phyloP scores from a whole-genome alignment of 768 basidiomycete species.

The Mycena galopus region DNA sequence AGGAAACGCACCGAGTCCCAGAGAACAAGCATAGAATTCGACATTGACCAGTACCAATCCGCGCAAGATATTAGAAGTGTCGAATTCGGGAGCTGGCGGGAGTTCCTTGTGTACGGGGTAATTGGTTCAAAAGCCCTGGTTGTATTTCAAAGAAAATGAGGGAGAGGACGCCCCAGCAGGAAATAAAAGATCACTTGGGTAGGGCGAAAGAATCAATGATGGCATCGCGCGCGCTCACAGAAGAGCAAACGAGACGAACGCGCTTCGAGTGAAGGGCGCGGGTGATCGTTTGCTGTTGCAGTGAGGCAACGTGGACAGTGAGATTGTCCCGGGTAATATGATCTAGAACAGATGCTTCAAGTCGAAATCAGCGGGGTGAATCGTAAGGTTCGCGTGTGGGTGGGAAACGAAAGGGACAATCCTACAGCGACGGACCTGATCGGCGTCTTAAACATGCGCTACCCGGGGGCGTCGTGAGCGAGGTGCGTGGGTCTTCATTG shows the following conservation, averaged over 20 bases:
- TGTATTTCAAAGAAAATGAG: neutral
- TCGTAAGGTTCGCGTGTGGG: neutral
- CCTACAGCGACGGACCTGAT: neutral
- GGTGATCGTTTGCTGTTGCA: neutral
- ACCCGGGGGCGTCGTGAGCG: neutral
- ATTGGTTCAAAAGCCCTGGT: neutral
- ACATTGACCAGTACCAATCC: neutral
- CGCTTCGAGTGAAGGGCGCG: too few species aligned
- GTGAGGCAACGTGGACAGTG: neutral
- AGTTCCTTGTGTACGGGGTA: neutral
- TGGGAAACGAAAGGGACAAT: neutral
- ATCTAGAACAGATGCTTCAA: neutral
- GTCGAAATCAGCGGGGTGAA: neutral
- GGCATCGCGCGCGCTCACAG: too few species aligned
- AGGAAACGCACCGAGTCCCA: neutral
- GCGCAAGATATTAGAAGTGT: neutral
- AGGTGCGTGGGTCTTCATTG: neutral
- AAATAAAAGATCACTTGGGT: too few species aligned
- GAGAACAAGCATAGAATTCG: too few species aligned
- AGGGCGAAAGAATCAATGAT: too few species aligned
- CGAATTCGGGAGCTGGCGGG: neutral
- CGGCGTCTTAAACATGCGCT: neutral
- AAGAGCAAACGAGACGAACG: too few species aligned
- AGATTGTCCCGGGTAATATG: neutral
- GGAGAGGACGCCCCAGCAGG: too few species aligned